A percentile compares a stretch with the other conserved stretches of the same genome.
Evolutionary conservation across 768 basidiomycete species (phyloP).

Genomic region (Asterophora parasitica): DNA sequence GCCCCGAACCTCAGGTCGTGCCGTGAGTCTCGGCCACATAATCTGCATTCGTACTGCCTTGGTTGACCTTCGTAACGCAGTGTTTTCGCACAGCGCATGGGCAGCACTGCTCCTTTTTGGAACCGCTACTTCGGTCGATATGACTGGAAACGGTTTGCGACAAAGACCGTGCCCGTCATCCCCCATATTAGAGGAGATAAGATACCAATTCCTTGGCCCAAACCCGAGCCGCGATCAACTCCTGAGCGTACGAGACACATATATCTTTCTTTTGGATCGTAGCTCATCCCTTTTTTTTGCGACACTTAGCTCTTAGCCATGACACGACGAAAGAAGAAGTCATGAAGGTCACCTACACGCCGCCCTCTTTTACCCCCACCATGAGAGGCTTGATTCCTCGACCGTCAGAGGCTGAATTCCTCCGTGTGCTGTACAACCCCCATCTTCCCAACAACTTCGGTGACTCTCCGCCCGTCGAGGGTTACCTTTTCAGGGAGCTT

Average conservation of each 20-base stretch:
- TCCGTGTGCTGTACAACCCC: constrained; percentile 55
- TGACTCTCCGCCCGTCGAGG: constrained; percentile 59
- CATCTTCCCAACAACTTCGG: constrained; percentile 38
- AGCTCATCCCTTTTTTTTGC: constrained; percentile 1
- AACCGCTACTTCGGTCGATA: constrained; percentile 49
- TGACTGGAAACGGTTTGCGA: constrained; percentile 71
- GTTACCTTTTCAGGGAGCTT: constrained; percentile 62
- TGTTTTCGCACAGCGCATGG: constrained; percentile 73
- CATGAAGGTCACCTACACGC: constrained; percentile 63
- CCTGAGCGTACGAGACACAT: constrained; percentile 37
- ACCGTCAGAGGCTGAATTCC: constrained; percentile 50
- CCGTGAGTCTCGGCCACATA: constrained; percentile 37
- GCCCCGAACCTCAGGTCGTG: constrained; percentile 31
- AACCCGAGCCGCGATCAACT: constrained; percentile 33
- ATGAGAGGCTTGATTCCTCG: constrained; percentile 33
- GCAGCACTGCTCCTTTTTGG: constrained; percentile 58
- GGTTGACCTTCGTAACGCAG: constrained; percentile 30
- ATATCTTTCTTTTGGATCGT: neutral
- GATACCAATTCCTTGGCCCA: constrained; percentile 70
- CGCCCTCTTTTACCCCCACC: constrained; percentile 46
- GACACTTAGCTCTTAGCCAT: constrained; percentile 44
- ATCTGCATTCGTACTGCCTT: neutral
- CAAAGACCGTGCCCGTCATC: constrained; percentile 55
- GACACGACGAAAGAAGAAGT: constrained; percentile 65
- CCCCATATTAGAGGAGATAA: constrained; percentile 37